These are phyloP conservation scores for Triticum aestivum DNA, from an alignment of 176 grass and related monocot genomes.

Conservation along the genomic window IWGSC_CS_RefSeq_v2.1 NC_057813.1:92817505-92818004, in stretches of 20 bases:
- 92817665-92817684: background rate
- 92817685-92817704: background rate
- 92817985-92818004: background rate
- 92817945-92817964: background rate
- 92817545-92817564: background rate
- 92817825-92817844: background rate
- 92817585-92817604: background rate
- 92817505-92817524: background rate
- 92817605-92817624: background rate
- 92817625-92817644: background rate
- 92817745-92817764: background rate
- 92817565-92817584: background rate
- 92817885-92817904: background rate
- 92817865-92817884: background rate
- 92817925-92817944: background rate
- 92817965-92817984: background rate
- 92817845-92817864: background rate
- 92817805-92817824: background rate
- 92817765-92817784: background rate
- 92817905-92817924: background rate
- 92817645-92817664: background rate
- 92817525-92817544: background rate
- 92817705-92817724: background rate
- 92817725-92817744: background rate
- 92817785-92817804: background rate